A percentile compares a stretch with the other conserved stretches of the same genome.
phyloP scores from a whole-genome alignment of 371 early-diverging fungal genomes.

The Mucor velutinosus region DNA sequence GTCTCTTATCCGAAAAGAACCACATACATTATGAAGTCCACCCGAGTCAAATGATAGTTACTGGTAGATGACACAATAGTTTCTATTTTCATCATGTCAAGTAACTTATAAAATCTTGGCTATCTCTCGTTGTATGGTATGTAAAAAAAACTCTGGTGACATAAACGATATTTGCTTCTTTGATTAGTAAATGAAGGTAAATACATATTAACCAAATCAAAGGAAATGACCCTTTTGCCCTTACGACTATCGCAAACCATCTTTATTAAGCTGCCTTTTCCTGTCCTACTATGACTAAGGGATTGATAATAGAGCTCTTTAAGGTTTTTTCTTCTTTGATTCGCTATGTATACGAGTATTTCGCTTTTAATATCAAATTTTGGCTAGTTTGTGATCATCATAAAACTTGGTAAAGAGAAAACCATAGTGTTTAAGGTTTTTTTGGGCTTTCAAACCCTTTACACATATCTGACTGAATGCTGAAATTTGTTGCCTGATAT shows the following conservation, averaged over 20 bases:
- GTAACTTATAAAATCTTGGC: not conserved
- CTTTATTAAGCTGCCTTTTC: not conserved
- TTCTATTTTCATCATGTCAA: not conserved
- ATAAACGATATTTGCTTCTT: not conserved
- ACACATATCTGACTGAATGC: constrained; percentile 1
- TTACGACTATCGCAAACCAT: not conserved
- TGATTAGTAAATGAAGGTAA: not conserved
- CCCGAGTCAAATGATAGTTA: not conserved
- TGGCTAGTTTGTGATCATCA: not conserved
- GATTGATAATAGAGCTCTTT: not conserved
- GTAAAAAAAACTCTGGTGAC: not conserved
- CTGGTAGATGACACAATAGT: not conserved
- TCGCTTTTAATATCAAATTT: not conserved
- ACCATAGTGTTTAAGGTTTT: not conserved
- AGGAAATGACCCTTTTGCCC: not conserved
- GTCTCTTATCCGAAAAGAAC: not conserved
- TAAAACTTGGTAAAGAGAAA: not conserved
- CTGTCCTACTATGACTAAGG: not conserved
- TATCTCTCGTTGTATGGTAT: not conserved
- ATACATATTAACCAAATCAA: not conserved
- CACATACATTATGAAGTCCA: not conserved
- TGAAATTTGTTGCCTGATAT: not conserved
- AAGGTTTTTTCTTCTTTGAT: not conserved
- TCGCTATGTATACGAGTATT: not conserved
- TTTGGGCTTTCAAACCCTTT: not conserved